A percentile compares a stretch with the other conserved stretches of the same genome.
These are phyloP conservation scores for Xanthoparmelia taractica DNA, from an alignment of 495 filamentous ascomycete species.

Conservation along the genomic window DNA sequence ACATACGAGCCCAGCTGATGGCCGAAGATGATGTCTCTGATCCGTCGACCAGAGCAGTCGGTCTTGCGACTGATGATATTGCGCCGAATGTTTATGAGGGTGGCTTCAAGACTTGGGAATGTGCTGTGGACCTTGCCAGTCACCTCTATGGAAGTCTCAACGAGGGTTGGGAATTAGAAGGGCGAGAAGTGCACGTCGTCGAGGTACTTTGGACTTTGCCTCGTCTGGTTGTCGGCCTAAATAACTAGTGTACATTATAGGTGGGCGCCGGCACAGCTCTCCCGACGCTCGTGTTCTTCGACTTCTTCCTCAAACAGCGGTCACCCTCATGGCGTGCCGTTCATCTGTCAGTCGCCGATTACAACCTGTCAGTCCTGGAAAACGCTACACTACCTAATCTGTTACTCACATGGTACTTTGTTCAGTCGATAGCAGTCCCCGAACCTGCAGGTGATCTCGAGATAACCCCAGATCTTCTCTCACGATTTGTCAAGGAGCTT, in stretches of 20 bases:
- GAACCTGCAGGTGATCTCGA: slow-evolving; percentile 56
- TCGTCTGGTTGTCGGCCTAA: neutral
- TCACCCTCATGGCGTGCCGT: slow-evolving; percentile 29
- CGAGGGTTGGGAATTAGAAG: slow-evolving; percentile 27
- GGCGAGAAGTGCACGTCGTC: slow-evolving; percentile 50
- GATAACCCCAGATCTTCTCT: slow-evolving; percentile 55
- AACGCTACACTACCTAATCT: slow-evolving; percentile 87
- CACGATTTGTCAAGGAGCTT: slow-evolving; percentile 55
- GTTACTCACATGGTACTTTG: slow-evolving; percentile 67
- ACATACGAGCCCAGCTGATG: slow-evolving; percentile 90
- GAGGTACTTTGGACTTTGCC: slow-evolving; percentile 52
- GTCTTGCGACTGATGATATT: slow-evolving; percentile 54
- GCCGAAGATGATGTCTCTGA: slow-evolving; percentile 60
- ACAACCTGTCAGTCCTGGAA: slow-evolving; percentile 76
- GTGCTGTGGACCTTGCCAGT: slow-evolving; percentile 76
- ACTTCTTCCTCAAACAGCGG: slow-evolving; percentile 49
- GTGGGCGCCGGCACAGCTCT: slow-evolving; percentile 88
- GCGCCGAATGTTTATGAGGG: slow-evolving; percentile 90
- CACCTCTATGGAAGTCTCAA: slow-evolving; percentile 41
- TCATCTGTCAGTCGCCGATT: slow-evolving; percentile 74
- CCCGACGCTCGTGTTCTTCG: slow-evolving; percentile 70
- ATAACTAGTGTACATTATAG: too few relatives aligned
- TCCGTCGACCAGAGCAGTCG: slow-evolving; percentile 8
- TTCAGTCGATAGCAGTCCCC: slow-evolving; percentile 26
- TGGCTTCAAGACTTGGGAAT: slow-evolving; percentile 99